Conservation (phyloP, 192 early-diverging fungal species). For the Coemansia sp. region DNA sequence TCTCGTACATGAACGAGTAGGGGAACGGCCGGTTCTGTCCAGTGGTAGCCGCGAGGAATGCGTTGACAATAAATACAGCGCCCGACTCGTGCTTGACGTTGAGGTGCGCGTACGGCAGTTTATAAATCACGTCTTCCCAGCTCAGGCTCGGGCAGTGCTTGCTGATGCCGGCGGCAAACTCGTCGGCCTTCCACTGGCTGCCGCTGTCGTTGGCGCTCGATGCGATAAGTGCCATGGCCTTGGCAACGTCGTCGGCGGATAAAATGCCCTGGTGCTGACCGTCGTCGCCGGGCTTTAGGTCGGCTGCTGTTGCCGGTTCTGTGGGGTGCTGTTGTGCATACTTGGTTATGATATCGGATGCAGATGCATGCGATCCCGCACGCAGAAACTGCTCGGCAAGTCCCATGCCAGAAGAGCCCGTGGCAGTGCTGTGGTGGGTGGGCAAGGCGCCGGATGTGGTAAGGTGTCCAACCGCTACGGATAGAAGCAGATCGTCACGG, state of each 20-base stretch:
- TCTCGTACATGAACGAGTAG: constrained; percentile 50
- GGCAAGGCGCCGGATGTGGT: constrained; percentile 4
- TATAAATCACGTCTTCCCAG: constrained; percentile 51
- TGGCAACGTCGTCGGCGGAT: constrained; percentile 33
- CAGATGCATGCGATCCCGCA: constrained; percentile 25
- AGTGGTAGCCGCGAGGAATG: constrained; percentile 29
- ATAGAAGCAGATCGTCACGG: constrained; percentile 3
- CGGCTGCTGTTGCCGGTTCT: not conserved
- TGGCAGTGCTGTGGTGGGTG: not conserved
- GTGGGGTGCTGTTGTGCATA: constrained; percentile 14
- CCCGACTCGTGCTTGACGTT: constrained; percentile 32
- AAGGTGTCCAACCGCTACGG: constrained; percentile 25
- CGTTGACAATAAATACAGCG: constrained; percentile 35
- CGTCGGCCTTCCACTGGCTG: constrained; percentile 19
- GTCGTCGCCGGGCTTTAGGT: constrained; percentile 7
- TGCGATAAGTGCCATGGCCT: constrained; percentile 36
- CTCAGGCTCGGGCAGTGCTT: constrained; percentile 22
- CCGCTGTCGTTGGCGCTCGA: constrained; percentile 17
- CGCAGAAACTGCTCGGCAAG: constrained; percentile 39
- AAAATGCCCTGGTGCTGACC: constrained; percentile 2
- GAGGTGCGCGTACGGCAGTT: constrained; percentile 30
- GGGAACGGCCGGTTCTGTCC: constrained; percentile 44
- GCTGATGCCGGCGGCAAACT: constrained; percentile 34
- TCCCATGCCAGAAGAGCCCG: constrained; percentile 24
- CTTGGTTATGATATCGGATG: constrained; percentile 21